These are phyloP conservation scores for Pseudogymnoascus sp. DNA, from an alignment of 2,329 filamentous ascomycete genomes.

Conservation along the genomic window DNA sequence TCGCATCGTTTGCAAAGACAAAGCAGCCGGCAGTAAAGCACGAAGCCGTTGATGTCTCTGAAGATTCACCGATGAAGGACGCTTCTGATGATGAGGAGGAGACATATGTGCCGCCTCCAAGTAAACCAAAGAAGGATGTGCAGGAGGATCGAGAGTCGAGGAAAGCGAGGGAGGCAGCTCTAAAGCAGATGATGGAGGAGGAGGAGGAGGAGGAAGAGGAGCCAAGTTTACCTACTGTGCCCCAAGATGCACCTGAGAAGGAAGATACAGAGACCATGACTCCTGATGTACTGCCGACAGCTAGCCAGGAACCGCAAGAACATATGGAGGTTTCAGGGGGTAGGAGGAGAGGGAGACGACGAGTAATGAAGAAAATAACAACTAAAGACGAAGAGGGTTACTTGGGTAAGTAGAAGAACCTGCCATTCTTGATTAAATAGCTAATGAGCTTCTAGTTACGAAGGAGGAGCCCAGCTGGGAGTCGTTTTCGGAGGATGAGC, in stretches of 20 bases:
- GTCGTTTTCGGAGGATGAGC: slow-evolving; percentile 86
- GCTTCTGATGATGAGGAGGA: slow-evolving; percentile 24
- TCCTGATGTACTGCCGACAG: slow-evolving; percentile 21
- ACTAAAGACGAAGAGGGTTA: slow-evolving; percentile 85
- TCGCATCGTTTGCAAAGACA: slow-evolving; percentile 69
- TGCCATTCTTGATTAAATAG: slow-evolving; percentile 10
- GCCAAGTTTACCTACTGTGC: slow-evolving; percentile 12
- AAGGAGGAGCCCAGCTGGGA: slow-evolving; percentile 82
- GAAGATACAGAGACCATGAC: slow-evolving; percentile 12
- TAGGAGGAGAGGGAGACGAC: slow-evolving; percentile 65
- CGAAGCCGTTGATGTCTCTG: slow-evolving; percentile 33
- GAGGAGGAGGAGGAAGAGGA: slow-evolving; percentile 45
- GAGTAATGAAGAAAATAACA: slow-evolving; percentile 81
- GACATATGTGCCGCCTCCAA: slow-evolving; percentile 37
- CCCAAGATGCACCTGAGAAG: neutral
- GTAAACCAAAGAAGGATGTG: slow-evolving; percentile 25
- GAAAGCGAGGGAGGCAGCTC: slow-evolving; percentile 55
- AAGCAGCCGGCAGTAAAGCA: slow-evolving; percentile 45
- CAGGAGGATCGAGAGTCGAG: slow-evolving; percentile 34
- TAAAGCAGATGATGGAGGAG: slow-evolving; percentile 70
- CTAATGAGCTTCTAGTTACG: slow-evolving; percentile 52
- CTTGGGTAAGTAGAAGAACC: slow-evolving; percentile 51
- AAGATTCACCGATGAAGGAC: slow-evolving; percentile 32
- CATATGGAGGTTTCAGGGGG: slow-evolving; percentile 47
- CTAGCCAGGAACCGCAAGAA: slow-evolving; percentile 38